These are phyloP conservation scores for Podaxis rugospora DNA, from an alignment of 768 basidiomycete species.

Conservation along the genomic window DNA sequence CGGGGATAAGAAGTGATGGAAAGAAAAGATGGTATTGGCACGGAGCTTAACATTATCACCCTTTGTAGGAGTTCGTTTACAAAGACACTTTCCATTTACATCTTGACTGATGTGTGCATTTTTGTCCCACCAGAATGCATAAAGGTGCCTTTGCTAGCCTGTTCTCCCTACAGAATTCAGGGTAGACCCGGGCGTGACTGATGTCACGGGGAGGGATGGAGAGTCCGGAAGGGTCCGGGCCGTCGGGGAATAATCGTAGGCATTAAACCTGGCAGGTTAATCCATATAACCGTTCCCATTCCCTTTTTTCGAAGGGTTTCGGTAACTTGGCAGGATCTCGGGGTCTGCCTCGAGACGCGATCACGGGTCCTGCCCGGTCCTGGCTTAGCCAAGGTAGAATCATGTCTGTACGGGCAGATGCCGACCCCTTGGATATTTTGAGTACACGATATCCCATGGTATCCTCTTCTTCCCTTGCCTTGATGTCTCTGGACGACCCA, in stretches of 20 bases:
- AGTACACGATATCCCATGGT: no score
- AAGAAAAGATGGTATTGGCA: neutral
- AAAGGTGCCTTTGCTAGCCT: neutral
- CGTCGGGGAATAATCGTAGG: neutral
- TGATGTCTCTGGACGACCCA: neutral
- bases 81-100: neutral
- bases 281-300: neutral
- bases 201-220: neutral
- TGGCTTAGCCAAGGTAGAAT: no score
- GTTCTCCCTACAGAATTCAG: neutral
- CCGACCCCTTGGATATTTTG: no score
- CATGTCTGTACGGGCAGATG: no score
- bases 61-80: neutral
- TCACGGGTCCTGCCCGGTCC: no score
- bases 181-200: neutral
- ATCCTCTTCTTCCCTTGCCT: no score
- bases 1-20: conserved; percentile 1
- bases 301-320: neutral
- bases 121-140: neutral
- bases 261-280: neutral
- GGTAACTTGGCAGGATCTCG: no score
- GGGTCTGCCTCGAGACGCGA: no score
- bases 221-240: neutral
- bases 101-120: neutral
- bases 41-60: conserved; percentile 2